Evolutionary conservation across 2,329 filamentous ascomycete species (phyloP).

Genomic region (Cordyceps militaris): DNA sequence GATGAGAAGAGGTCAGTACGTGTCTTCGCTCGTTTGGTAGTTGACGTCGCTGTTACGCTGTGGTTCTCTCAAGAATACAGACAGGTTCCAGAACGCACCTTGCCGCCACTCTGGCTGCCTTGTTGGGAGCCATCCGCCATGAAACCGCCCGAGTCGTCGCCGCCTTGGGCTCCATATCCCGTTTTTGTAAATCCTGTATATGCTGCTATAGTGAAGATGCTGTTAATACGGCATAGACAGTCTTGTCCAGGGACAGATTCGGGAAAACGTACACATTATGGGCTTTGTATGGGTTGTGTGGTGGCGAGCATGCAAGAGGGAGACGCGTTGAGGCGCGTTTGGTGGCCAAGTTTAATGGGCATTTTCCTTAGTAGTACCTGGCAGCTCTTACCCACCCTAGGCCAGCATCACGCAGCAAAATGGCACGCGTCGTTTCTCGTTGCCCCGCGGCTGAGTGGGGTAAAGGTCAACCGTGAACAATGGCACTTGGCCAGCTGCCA

Average conservation of each 20-base stretch:
- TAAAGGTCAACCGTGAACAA: constrained; percentile 3
- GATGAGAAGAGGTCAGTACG: background rate
- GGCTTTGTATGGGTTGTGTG: constrained; percentile 15
- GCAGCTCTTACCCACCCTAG: too few relatives aligned
- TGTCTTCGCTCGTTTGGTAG: background rate
- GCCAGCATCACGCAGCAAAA: too few relatives aligned
- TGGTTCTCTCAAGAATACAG: too few relatives aligned
- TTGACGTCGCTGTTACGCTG: background rate
- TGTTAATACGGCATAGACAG: constrained; percentile 2
- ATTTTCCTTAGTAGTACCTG: too few relatives aligned
- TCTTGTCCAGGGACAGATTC: background rate
- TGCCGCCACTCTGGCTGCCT: constrained; percentile 46
- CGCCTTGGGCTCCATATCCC: constrained; percentile 47
- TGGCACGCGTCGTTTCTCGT: background rate
- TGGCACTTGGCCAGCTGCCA: background rate
- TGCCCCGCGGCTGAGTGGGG: constrained; percentile 19
- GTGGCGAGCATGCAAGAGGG: constrained; percentile 15
- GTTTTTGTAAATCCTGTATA: constrained; percentile 42
- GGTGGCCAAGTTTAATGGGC: constrained; percentile 23
- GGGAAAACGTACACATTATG: constrained; percentile 28
- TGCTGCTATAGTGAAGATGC: constrained; percentile 29
- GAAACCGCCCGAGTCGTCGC: constrained; percentile 56
- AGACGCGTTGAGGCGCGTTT: constrained; percentile 28
- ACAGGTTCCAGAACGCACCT: constrained; percentile 28
- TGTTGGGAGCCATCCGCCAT: constrained; percentile 52